A percentile compares a stretch with the other conserved stretches of the same genome.
Conservation (phyloP, 192 early-diverging fungal genomes). For the Coemansia sp. region DNA sequence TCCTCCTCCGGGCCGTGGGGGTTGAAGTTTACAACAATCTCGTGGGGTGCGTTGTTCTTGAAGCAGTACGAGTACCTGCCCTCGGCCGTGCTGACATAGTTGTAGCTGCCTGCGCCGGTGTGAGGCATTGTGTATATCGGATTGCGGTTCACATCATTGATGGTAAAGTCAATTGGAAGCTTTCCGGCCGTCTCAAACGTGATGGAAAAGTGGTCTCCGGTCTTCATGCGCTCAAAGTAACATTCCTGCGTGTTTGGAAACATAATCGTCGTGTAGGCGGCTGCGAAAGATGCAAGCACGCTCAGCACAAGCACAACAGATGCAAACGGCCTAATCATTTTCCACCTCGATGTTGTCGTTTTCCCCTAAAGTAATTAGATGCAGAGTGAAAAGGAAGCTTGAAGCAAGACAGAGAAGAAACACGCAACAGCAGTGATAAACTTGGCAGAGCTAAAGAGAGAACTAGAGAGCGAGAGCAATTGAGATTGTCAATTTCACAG, state of each 20-base stretch:
- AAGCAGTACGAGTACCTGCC: slow-evolving; percentile 56
- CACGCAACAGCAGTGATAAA: neutral
- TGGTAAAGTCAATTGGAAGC: slow-evolving; percentile 43
- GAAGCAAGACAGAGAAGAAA: slow-evolving; percentile 1
- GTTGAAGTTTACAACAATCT: slow-evolving; percentile 56
- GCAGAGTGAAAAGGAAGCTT: neutral
- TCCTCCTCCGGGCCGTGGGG: slow-evolving; percentile 53
- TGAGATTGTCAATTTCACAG: too few relatives aligned
- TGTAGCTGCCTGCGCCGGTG: slow-evolving; percentile 47
- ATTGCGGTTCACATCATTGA: slow-evolving; percentile 37
- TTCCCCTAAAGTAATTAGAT: slow-evolving; percentile 3
- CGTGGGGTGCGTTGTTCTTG: slow-evolving; percentile 45
- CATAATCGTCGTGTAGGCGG: slow-evolving; percentile 56
- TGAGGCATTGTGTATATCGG: slow-evolving; percentile 46
- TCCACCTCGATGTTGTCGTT: slow-evolving; percentile 1
- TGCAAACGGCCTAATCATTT: slow-evolving; percentile 38
- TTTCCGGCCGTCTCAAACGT: slow-evolving; percentile 54
- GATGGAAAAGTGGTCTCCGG: slow-evolving; percentile 44
- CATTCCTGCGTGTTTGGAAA: slow-evolving; percentile 45
- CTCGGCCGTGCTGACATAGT: slow-evolving; percentile 34
- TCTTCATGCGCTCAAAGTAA: slow-evolving; percentile 54
- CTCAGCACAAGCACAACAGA: slow-evolving; percentile 22
- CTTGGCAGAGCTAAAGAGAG: neutral
- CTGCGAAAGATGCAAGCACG: slow-evolving; percentile 35
- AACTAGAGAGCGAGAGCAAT: neutral